Percentiles rank a stretch among this genome's conserved stretches.
Evolutionary conservation across 2,329 filamentous ascomycete genomes (phyloP).

Genomic region (Nothomitra cinnamomea): DNA sequence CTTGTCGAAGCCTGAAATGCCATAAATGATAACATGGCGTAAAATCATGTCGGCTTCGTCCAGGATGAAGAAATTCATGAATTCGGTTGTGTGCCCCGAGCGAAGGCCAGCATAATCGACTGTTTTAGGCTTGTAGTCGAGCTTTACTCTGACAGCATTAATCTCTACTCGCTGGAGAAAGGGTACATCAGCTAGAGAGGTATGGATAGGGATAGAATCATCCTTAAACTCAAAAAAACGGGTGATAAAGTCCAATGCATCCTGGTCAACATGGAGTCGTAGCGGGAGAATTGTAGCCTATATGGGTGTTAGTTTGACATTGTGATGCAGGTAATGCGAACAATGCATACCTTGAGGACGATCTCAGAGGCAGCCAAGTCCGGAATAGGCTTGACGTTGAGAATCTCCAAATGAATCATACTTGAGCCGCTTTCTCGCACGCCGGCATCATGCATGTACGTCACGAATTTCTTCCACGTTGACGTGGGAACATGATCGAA

Average conservation of each 20-base stretch:
- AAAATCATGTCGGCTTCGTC: conserved; percentile 78
- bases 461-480: conserved; percentile 96
- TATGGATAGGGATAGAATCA: conserved; percentile 30
- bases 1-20: conserved; percentile 76
- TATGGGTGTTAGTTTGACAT: conserved; percentile 9
- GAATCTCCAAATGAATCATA: conserved; percentile 78
- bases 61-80: conserved; percentile 95
- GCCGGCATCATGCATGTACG: conserved; percentile 77
- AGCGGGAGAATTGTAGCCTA: conserved; percentile 61
- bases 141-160: conserved; percentile 62
- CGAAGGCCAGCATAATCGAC: conserved; percentile 87
- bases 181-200: conserved; percentile 52
- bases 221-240: conserved; percentile 98
- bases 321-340: neutral
- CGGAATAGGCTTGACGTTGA: conserved; percentile 73
- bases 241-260: conserved; percentile 90
- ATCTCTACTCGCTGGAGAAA: conserved; percentile 87
- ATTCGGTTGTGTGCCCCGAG: conserved; percentile 87
- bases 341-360: conserved; percentile 46
- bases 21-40: conserved; percentile 81
- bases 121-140: conserved; percentile 97
- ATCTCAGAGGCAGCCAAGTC: conserved; percentile 80
- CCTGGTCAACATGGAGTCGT: conserved; percentile 87
- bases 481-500: conserved; percentile 91
- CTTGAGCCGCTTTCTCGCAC: conserved; percentile 69